phyloP scores from a whole-genome alignment of 805 yeast genomes.

The Lipomyces lipofer region DNA sequence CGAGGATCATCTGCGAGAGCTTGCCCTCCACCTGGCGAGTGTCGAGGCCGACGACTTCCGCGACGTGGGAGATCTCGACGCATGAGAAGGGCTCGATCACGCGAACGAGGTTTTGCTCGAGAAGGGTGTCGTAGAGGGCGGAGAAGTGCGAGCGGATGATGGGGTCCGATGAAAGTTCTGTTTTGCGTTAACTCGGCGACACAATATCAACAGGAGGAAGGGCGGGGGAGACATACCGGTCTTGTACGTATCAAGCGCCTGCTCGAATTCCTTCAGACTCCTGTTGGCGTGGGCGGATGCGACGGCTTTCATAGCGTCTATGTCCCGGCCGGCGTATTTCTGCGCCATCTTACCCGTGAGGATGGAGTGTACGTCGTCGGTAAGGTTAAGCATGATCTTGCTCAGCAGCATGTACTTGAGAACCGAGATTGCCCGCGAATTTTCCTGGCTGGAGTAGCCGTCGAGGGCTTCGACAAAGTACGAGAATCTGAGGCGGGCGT shows the following conservation, averaged over 20 bases:
- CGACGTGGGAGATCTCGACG: conserved; percentile 89
- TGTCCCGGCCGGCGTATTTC: conserved; percentile 77
- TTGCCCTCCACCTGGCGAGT: conserved; percentile 89
- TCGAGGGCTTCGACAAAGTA: conserved; percentile 95
- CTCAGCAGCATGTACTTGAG: conserved; percentile 90
- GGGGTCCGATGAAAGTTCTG: conserved; percentile 79
- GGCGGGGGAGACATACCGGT: conserved; percentile 1
- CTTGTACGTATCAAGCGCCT: conserved; percentile 66
- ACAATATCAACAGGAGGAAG: too few species aligned
- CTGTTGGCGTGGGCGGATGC: conserved; percentile 87
- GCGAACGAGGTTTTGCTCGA: conserved; percentile 90
- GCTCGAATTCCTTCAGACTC: conserved; percentile 86
- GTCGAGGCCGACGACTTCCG: conserved; percentile 84
- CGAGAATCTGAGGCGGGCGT: conserved; percentile 56
- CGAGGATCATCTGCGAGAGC: conserved; percentile 93
- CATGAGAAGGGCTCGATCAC: conserved; percentile 95
- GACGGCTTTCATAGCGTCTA: conserved; percentile 94
- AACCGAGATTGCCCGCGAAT: conserved; percentile 61
- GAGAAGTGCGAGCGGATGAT: conserved; percentile 89
- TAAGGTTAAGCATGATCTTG: conserved; percentile 86
- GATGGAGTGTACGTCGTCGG: conserved; percentile 79
- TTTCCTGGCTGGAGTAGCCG: conserved; percentile 71
- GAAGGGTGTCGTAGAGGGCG: conserved; percentile 86
- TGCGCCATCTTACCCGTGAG: conserved; percentile 70
- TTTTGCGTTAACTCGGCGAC: conserved; percentile 18